Conservation (phyloP, 306 rosid genomes). For the Medicago lupulina region DNA sequence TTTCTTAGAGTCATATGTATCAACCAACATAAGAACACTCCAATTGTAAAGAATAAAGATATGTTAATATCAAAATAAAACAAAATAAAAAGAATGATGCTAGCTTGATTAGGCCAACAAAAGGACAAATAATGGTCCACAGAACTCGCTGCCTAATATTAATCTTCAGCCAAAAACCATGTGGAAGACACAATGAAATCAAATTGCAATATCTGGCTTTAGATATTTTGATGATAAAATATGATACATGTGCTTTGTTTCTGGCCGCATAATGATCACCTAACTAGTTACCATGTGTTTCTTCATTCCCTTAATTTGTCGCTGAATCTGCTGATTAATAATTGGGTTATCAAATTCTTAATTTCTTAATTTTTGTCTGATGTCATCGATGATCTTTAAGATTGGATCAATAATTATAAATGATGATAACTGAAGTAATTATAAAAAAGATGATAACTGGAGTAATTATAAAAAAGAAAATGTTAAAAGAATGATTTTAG, state of each 20-base stretch:
- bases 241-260: neutral
- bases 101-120: neutral
- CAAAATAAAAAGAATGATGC: neutral
- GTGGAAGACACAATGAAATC: neutral
- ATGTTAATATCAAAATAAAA: neutral
- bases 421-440: neutral
- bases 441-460: neutral
- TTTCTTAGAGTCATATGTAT: neutral
- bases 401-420: neutral
- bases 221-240: constrained; percentile 3
- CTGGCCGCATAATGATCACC: neutral
- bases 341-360: neutral
- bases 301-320: neutral
- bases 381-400: neutral
- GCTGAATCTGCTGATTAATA: neutral
- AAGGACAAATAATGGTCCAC: neutral
- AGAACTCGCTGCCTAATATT: neutral
- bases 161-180: constrained; percentile 1
- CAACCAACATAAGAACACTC: neutral
- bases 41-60: neutral
- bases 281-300: neutral
- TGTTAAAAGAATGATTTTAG: no score
- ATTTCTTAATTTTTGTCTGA: neutral
- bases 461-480: neutral
- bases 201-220: neutral